Evolutionary conservation across 1,284 basidiomycete genomes (phyloP).

Genomic region (Cystobasidium pallidum): DNA sequence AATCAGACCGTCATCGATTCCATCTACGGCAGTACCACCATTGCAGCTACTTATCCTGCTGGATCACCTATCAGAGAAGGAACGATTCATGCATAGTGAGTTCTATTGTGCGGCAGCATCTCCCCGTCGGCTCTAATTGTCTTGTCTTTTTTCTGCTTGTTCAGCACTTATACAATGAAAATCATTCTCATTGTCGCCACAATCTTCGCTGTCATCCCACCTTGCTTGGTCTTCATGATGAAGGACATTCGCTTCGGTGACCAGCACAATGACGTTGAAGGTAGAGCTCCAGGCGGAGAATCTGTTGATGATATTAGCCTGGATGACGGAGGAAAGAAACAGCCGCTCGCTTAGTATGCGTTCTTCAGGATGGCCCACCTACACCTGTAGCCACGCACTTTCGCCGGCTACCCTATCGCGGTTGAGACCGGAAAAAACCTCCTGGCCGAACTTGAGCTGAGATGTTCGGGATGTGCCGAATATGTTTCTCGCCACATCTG

Average conservation of each 20-base stretch:
- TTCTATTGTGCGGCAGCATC: not conserved
- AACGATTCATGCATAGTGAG: conserved; percentile 52
- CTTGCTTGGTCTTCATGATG: conserved; percentile 46
- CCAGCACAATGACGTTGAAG: conserved; percentile 51
- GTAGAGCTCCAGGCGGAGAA: conserved; percentile 42
- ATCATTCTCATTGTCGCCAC: conserved; percentile 62
- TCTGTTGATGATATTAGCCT: conserved; percentile 6
- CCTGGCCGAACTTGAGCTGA: no score
- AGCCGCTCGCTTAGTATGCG: not conserved
- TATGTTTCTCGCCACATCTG: no score
- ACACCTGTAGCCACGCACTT: not conserved
- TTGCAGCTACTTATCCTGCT: conserved; percentile 55
- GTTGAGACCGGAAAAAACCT: not conserved
- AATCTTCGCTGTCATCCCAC: conserved; percentile 54
- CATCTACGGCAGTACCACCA: conserved; percentile 54
- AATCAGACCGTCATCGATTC: conserved; percentile 49
- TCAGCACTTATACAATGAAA: conserved; percentile 62
- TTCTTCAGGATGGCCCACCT: not conserved
- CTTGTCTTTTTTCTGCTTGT: not conserved
- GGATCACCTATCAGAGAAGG: conserved; percentile 53
- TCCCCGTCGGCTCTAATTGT: not conserved
- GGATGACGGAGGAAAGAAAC: conserved; percentile 24
- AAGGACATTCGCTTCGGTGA: conserved; percentile 47
- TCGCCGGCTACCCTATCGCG: not conserved
- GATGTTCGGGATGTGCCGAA: no score